Conservation (phyloP, 345 rosid genomes). For the Murraya paniculata region DNA sequence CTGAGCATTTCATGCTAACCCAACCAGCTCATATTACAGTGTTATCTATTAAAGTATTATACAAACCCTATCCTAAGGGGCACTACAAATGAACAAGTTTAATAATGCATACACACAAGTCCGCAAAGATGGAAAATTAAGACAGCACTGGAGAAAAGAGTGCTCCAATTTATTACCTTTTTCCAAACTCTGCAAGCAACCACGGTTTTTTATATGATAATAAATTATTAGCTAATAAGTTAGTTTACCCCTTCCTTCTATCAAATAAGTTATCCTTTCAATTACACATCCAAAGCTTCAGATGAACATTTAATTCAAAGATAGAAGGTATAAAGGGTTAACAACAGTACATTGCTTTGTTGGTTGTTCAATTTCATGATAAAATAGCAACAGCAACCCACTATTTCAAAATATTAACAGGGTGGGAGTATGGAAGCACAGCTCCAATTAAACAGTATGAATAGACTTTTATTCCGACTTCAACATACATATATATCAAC, state of each 20-base stretch:
- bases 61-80: not conserved
- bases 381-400: not conserved
- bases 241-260: not conserved
- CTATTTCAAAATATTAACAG: not conserved
- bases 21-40: not conserved
- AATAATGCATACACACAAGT: not conserved
- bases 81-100: not conserved
- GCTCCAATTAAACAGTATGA: not conserved
- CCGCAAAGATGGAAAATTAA: not conserved
- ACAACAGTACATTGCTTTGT: not conserved
- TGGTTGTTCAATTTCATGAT: not conserved
- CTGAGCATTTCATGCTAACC: not conserved
- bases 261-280: not conserved
- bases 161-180: not conserved
- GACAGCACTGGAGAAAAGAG: not conserved
- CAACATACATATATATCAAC: not conserved
- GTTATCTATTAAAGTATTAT: not conserved
- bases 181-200: not conserved
- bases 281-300: conserved; percentile 10
- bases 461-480: not conserved
- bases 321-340: not conserved
- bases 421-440: not conserved
- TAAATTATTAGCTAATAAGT: not conserved
- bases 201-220: not conserved
- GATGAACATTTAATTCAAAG: not conserved